A percentile compares a stretch with the other conserved stretches of the same genome.
These are phyloP conservation scores for Botrytis galanthina DNA, from an alignment of 2,329 filamentous ascomycete species.

Conservation along the genomic window DNA sequence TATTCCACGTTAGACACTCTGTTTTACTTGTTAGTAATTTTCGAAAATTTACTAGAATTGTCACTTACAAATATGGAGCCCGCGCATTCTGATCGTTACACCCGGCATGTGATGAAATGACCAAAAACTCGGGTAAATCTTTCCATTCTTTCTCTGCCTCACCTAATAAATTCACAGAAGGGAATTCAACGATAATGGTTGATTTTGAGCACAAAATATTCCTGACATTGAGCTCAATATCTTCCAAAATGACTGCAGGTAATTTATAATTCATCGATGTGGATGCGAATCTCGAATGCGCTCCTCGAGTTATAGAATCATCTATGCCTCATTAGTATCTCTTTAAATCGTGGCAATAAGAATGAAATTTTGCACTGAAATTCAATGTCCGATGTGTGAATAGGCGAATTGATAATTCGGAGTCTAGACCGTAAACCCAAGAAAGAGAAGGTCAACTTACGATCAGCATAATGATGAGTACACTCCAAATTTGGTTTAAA, in stretches of 20 bases:
- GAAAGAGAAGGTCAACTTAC: slow-evolving; percentile 1
- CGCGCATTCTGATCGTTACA: slow-evolving; percentile 7
- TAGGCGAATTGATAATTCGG: too few species aligned
- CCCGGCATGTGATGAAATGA: slow-evolving; percentile 19
- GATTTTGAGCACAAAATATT: slow-evolving; percentile 23
- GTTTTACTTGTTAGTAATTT: background rate
- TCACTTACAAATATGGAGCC: slow-evolving; percentile 18
- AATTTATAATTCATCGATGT: slow-evolving; percentile 27
- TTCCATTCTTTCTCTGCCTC: slow-evolving; percentile 16
- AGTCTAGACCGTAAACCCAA: too few species aligned
- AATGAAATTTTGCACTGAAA: background rate
- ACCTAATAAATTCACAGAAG: background rate
- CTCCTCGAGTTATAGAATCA: slow-evolving; percentile 19
- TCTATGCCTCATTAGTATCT: background rate
- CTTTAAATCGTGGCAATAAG: background rate
- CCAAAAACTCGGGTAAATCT: background rate
- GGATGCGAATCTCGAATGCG: slow-evolving; percentile 22
- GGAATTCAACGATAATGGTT: slow-evolving; percentile 16
- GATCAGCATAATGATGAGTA: slow-evolving; percentile 26
- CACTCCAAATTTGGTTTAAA: slow-evolving; percentile 24
- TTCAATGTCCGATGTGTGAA: too few species aligned
- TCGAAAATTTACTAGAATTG: background rate
- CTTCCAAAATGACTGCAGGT: slow-evolving; percentile 26
- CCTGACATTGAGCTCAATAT: slow-evolving; percentile 23
- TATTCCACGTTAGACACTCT: slow-evolving; percentile 3